Percentiles rank a stretch among this genome's conserved stretches.
Evolutionary conservation across 2,329 filamentous ascomycete genomes (phyloP).

Genomic region (Diaporthe longicolla): DNA sequence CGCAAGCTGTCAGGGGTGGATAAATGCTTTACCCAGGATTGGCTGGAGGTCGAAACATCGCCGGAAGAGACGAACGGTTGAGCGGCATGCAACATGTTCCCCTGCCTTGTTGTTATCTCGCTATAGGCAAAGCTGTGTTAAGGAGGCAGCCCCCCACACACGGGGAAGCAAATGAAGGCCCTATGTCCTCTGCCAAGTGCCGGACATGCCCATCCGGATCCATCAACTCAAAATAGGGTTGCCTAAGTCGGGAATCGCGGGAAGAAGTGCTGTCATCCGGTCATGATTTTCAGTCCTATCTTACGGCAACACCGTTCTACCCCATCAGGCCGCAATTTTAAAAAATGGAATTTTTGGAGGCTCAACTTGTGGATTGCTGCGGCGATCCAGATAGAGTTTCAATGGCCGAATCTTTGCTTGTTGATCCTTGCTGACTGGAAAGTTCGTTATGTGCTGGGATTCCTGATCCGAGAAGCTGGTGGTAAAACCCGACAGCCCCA

Average conservation of each 20-base stretch:
- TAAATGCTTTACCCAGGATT: constrained; percentile 1
- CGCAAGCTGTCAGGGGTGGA: constrained; percentile 5
- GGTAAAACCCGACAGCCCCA: not conserved
- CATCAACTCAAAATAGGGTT: constrained; percentile 25
- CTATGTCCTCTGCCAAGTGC: not conserved
- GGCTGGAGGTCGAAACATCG: constrained; percentile 9
- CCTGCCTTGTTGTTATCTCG: not conserved
- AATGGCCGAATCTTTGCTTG: not conserved
- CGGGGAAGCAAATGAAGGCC: not conserved
- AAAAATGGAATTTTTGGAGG: not conserved
- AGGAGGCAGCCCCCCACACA: not conserved
- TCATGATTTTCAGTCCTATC: not conserved
- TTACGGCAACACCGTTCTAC: not conserved
- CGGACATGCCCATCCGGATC: not conserved
- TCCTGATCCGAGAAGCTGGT: not conserved
- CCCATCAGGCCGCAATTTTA: not conserved
- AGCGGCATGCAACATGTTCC: not conserved
- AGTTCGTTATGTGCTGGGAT: not conserved
- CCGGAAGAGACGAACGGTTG: not conserved
- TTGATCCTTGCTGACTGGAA: constrained; percentile 1
- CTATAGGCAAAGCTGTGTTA: not conserved
- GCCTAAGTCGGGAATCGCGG: not conserved
- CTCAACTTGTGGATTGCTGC: not conserved
- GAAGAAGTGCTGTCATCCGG: not conserved
- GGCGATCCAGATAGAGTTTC: constrained; percentile 1